Base-by-base conservation (phyloP, 345 rosid species). In the Eucalyptus melliodora region DNA sequence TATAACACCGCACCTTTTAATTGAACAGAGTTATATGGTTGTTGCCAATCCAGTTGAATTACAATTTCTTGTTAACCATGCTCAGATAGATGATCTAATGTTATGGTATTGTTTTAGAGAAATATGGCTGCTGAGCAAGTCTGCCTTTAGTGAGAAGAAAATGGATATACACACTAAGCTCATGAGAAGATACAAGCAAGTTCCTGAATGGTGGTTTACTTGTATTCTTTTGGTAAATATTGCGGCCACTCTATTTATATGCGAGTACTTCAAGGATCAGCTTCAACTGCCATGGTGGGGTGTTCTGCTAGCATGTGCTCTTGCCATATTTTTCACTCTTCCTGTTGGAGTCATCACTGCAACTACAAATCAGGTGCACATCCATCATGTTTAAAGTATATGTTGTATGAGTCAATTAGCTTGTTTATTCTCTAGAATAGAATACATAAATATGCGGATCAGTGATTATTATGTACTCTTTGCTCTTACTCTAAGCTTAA, bases 261-360 rank as follows among this genome's bases (percentile, higher is more conserved):
- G 97, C 31, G 92, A 96, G 86, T 95, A 95, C 90, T 95, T 93
- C 92, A 93, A 87, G 19, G 93, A 92, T 87, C 96, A 96, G 89
- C 98, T 97, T 87, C 99, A 97, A 90, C 91, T 96, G 72, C 98
- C 96, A 1, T 96, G 96, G 96, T 97, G 99, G 99, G 99, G 97
- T 45, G 91, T 96, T 86, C 50, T 96, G 93, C 92, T 97, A 69
- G 99, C 98, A 26, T 96, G 99, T 24, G 92, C 88, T 88, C 90
- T 96, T n/a, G 98, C 98, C 56, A 40, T 96, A 45, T 92, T 95
- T 87, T 97, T 97, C 95, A 96, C 99, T 87, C 96, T 96, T 88
- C 99, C 99, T 26, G 90, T 96, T 8, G 99, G 98, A 83, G 93
- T 97, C 83, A 95, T 97, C 91, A 60, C 92, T 86, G 96, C 98